Percentiles rank a stretch among this genome's conserved stretches.
Conservation (phyloP, 139 green algal species). For the Raphidocelis subcapitata region DNA sequence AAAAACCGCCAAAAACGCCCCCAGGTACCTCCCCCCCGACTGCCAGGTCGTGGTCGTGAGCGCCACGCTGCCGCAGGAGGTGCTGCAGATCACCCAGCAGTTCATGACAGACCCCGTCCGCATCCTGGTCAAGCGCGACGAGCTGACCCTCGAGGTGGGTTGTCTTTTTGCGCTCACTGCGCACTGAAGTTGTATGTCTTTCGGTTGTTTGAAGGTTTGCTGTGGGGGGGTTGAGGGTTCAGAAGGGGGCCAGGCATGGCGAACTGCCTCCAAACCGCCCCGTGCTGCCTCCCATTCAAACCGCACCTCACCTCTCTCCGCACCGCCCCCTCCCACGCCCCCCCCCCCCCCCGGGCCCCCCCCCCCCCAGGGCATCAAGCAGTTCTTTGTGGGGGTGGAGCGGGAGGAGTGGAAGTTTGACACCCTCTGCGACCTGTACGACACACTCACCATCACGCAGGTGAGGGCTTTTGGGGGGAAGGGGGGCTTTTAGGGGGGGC, state of each 20-base stretch:
- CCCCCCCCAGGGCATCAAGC: conserved; percentile 89
- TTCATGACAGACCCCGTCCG: conserved; percentile 99
- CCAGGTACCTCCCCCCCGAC: conserved; percentile 47
- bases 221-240: no score
- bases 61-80: conserved; percentile 93
- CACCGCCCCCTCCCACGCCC: neutral
- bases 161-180: no score
- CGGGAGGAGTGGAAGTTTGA: conserved; percentile 99
- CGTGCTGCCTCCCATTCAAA: conserved; percentile 4
- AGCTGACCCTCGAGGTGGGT: conserved; percentile 95
- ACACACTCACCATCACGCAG: conserved; percentile 98
- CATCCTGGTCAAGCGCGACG: conserved; percentile 99
- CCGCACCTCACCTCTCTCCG: neutral
- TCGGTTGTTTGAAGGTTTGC: no score
- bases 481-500: neutral
- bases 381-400: conserved; percentile 99
- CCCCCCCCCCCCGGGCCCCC: neutral
- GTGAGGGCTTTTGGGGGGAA: conserved; percentile 1
- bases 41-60: conserved; percentile 90
- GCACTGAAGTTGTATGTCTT: no score
- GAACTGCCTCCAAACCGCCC: no score
- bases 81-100: conserved; percentile 98
- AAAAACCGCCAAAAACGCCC: no score
- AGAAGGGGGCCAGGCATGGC: no score
- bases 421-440: conserved; percentile 99